Base-by-base conservation (phyloP, 352 stramenopile genomes). In the Phytophthora cajani region DNA sequence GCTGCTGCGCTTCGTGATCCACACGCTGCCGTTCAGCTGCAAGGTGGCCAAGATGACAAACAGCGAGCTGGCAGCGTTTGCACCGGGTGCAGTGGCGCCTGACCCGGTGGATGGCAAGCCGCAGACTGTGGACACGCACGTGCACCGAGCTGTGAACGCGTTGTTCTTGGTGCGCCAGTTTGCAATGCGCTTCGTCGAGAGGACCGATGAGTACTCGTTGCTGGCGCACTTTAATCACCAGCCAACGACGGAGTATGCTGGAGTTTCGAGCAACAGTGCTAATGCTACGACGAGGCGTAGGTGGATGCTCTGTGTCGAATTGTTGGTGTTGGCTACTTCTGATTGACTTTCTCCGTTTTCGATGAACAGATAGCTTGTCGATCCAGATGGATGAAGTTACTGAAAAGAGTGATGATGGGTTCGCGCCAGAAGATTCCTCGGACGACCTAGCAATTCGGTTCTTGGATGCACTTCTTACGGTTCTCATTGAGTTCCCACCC, bases 91-190 rank as follows among this genome's bases (percentile, higher is more conserved):
- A 0, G 64, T 52, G 46, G 44, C 33, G 2, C 47, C 44, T 0
- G 64, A 76, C 10, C 23, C 50, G 0, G 33, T 71, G 8, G 68
- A 84, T 50, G 62, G 47, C 12, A 86, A 79, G 57, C 79, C 75
- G 51, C 75, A 80, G 38, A 78, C 50, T 9, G 74, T 87, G 1
- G 80, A 87, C 49, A 78, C 55, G 19, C 71, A 89, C 53, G 55
- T 91, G 52, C 57, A 80, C 10, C 71, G 88, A 71, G 69, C 80
- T n/a, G 54, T 88, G 21, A 95, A 95, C 30, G 82, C 86, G 50
- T 71, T 94, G 32, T 91, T 91, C 50, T 72, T 95, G 53, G 81
- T 91, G 62, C 84, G 86, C 40, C 81, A 90, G 62, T 91, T 94
- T 32, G 69, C 77, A 3, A 89, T 93, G 81, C 72, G 82, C 7